A percentile compares a stretch with the other conserved stretches of the same genome.
Conservation (phyloP, 768 basidiomycete species). For the Lepiota brunneoincarnata region DNA sequence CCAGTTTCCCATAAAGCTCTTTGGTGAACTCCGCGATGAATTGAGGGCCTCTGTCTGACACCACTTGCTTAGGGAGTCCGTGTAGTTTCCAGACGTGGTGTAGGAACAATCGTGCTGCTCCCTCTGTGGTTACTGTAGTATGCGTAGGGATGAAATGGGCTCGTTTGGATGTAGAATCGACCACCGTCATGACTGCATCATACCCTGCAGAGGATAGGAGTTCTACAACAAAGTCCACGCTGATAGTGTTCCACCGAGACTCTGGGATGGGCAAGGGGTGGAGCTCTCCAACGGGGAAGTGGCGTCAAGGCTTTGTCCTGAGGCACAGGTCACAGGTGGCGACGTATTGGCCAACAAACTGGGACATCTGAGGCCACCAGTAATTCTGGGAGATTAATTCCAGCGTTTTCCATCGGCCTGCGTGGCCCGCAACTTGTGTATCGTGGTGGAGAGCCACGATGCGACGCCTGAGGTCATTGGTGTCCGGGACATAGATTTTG, state of each 20-base stretch:
- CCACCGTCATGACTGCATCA: conserved; percentile 2
- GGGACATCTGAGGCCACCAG: conserved; percentile 22
- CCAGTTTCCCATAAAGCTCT: no score
- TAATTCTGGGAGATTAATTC: conserved; percentile 15
- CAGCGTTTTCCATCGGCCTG: not conserved
- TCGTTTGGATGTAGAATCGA: not conserved
- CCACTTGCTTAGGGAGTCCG: no score
- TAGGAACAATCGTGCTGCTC: no score
- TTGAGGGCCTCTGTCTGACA: no score
- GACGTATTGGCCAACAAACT: conserved; percentile 13
- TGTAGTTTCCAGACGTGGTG: no score
- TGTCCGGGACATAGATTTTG: not conserved
- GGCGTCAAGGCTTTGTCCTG: no score
- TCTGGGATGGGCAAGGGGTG: conserved; percentile 14
- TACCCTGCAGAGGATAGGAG: conserved; percentile 2
- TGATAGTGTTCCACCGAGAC: not conserved
- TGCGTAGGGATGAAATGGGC: not conserved
- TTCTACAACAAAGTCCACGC: conserved; percentile 15
- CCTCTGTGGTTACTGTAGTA: no score
- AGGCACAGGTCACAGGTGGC: no score
- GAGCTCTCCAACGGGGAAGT: conserved; percentile 8
- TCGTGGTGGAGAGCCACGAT: not conserved
- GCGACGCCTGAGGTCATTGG: not conserved
- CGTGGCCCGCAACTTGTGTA: not conserved
- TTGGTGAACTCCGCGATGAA: no score